Base-by-base conservation (phyloP, 2,329 filamentous ascomycete species). In the Arthroderma sp. region DNA sequence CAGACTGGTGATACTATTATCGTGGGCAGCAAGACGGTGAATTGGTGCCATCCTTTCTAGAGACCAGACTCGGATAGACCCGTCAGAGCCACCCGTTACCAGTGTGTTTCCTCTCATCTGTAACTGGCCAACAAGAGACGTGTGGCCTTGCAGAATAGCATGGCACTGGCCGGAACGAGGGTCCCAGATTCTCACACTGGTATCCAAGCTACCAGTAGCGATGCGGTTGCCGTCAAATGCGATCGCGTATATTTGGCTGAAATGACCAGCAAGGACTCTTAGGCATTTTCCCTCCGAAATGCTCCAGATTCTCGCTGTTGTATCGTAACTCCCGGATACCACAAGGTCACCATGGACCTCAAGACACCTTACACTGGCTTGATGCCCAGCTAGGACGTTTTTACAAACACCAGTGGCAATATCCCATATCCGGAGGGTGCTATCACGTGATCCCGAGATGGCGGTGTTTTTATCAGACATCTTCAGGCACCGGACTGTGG, bases 181-280 rank as follows among this genome's bases (percentile, higher is more conserved):
- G 69, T 98, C 87, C 91, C 91, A 98, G 50, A 98, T 93, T 51
- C 91, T 76, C 28, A 98, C 89, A 55, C 89, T 95, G 3, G 91
- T 98, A 64, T 98, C 91, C 49, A 98, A 70, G 62, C 88, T 95
- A 42, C 91, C 91, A 6, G 91, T 98, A 32, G 93, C 89, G 47
- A 98, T 88, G 51, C 88, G 78, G 53, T 81, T 81, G 34, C 91
- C 91, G 60, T 98, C 91, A 64, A 96, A 98, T 1, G 91, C 91
- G 60, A 98, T 94, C 15, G 91, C 91, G 61, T 98, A 98, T 47
- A 98, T 98, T 61, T 98, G 91, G 60, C 89, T 96, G 66, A 95
- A 98, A 64, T 98, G 91, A 0, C 91, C 91, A 38, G 83, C 81
- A 34, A 98, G 72, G 0, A 87, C 95, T 53, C 89, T 81, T 44